phyloP scores from a whole-genome alignment of 805 yeast species.

The Diddensiella santjacobensis region DNA sequence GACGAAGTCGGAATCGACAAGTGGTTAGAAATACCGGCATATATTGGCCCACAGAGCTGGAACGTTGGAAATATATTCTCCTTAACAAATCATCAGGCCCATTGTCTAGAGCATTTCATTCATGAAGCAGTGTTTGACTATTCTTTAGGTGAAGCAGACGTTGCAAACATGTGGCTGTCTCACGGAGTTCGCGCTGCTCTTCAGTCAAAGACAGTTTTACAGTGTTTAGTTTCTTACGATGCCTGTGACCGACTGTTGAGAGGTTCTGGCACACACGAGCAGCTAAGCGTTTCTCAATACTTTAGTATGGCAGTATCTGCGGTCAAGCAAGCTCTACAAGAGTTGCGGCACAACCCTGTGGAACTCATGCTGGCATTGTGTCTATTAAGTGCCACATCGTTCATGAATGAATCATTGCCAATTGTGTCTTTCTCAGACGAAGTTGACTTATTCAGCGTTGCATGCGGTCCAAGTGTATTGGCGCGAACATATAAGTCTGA shows the following conservation, averaged over 20 bases:
- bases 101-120: slow-evolving; percentile 4
- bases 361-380: slow-evolving; percentile 5
- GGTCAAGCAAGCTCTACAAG: neutral
- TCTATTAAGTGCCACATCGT: slow-evolving; percentile 2
- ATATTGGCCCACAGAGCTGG: slow-evolving; percentile 1
- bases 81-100: neutral
- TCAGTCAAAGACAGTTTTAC: slow-evolving; percentile 1
- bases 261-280: neutral
- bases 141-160: neutral
- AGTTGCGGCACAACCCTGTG: neutral
- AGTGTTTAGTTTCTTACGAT: neutral
- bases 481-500: neutral
- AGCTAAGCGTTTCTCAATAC: neutral
- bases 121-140: slow-evolving; percentile 1
- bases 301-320: slow-evolving; percentile 2
- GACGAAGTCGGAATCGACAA: too few species aligned
- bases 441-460: slow-evolving; percentile 4
- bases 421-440: slow-evolving; percentile 5
- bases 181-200: slow-evolving; percentile 6
- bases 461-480: slow-evolving; percentile 2
- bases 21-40: too few species aligned
- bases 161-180: neutral
- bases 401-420: slow-evolving; percentile 7
- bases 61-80: neutral
- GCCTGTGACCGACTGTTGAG: neutral